These are phyloP conservation scores for Macaranga tanarius DNA, from an alignment of 441 rosid genomes.

Conservation along the genomic window DNA sequence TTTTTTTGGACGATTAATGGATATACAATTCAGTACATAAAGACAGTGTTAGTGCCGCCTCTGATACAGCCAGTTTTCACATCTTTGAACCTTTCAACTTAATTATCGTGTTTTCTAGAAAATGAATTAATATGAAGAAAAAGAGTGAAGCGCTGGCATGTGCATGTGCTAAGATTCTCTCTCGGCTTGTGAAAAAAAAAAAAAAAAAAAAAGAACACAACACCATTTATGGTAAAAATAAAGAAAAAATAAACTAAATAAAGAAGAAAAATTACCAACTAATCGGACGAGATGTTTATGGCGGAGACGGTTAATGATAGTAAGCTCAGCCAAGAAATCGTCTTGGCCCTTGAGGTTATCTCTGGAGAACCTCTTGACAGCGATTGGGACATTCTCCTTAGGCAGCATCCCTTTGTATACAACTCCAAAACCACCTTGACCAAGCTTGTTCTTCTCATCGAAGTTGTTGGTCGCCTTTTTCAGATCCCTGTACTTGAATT, in stretches of 20 bases:
- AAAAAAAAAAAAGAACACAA: too few species aligned
- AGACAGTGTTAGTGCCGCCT: too few species aligned
- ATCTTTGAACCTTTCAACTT: background rate
- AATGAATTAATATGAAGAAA: too few species aligned
- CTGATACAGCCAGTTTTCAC: too few species aligned
- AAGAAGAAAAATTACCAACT: constrained; percentile 32
- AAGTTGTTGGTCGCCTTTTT: constrained; percentile 53
- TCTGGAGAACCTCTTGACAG: constrained; percentile 53
- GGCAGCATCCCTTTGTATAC: constrained; percentile 45
- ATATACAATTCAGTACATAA: too few species aligned
- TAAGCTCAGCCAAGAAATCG: constrained; percentile 53
- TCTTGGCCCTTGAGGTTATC: constrained; percentile 43
- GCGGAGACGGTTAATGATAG: constrained; percentile 58
- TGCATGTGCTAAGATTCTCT: constrained; percentile 12
- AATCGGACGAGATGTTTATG: constrained; percentile 53
- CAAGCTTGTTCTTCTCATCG: constrained; percentile 45
- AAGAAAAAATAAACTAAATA: background rate
- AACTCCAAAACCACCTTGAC: constrained; percentile 51
- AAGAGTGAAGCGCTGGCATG: too few species aligned
- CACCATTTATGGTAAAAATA: background rate
- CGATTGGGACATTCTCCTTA: constrained; percentile 40
- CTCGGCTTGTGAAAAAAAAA: background rate
- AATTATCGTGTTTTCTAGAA: too few species aligned
- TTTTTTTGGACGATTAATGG: too few species aligned
- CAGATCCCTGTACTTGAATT: constrained; percentile 44